Base-by-base conservation (phyloP, 139 green algal species). In the Chara braunii region DNA sequence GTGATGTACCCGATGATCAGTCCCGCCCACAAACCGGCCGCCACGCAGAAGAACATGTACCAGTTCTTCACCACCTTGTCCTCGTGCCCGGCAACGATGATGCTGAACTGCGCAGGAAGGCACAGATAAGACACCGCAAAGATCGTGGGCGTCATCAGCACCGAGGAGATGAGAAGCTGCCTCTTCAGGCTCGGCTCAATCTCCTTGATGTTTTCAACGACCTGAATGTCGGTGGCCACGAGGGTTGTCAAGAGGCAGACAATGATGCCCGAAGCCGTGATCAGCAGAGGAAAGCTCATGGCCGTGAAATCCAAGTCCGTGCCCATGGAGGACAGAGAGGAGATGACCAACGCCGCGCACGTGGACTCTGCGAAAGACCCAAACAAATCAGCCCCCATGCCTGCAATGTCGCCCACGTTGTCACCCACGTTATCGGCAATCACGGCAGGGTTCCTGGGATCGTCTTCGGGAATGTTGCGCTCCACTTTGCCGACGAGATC, bases 331-430 rank as follows among this genome's bases (percentile, higher is more conserved):
- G 60, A 73, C 2, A 74, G 50, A 3, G 52, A 58, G 3, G 43
- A 77, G 70, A 85, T 81, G 55, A 82, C 54, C 60, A 87, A 50
- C n/a, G 81, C 81, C 1, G 84, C 81, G 60, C 85, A 85, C 26
- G 84, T 85, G 43, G 81, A 77, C 33, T 80, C 81, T 4, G 68
- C 44, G 43, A 85, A 78, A 1, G 69, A 78, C 50, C 92, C 92
- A 52, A 98, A 98, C 57, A 98, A 84, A 60, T 98, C 92, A 43
- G 92, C 87, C 40, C 92, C 92, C 92, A 98, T 98, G 65, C 92
- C 92, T 43, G 92, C 92, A 69, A 98, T 96, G 77, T 98, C 92
- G 40, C 92, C 92, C 28, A 98, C 92, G 61, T 97, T 98, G 85
- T 98, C 92, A 52, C 92, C 92, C 40, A 98, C 92, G 59, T 97